Conservation (phyloP, 2,329 filamentous ascomycete genomes). For the Leptographium procerum region DNA sequence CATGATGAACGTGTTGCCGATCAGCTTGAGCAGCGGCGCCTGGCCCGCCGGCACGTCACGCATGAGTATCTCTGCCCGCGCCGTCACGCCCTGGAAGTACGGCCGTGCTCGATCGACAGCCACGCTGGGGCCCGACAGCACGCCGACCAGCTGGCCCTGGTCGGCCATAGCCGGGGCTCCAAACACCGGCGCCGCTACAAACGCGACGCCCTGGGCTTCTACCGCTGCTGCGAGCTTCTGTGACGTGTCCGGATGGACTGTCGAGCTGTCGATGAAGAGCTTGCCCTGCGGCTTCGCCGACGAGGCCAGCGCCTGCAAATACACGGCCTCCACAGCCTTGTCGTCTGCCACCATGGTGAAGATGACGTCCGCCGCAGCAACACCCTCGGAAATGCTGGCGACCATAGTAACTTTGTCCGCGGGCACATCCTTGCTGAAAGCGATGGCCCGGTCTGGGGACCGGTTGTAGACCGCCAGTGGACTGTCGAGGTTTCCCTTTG, state of each 20-base stretch:
- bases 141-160: constrained; percentile 57
- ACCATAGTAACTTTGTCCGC: constrained; percentile 52
- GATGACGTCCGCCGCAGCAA: constrained; percentile 61
- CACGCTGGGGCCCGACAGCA: constrained; percentile 53
- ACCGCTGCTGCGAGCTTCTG: constrained; percentile 50
- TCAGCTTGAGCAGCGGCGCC: constrained; percentile 63
- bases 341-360: constrained; percentile 78
- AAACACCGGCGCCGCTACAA: constrained; percentile 63
- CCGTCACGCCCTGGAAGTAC: constrained; percentile 63
- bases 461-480: constrained; percentile 76
- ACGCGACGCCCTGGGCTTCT: constrained; percentile 51
- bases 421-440: constrained; percentile 50
- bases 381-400: constrained; percentile 52
- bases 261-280: constrained; percentile 78
- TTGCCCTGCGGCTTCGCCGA: constrained; percentile 54
- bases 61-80: constrained; percentile 59
- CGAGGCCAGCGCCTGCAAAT: constrained; percentile 48
- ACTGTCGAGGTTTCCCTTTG: constrained; percentile 60
- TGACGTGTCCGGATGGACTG: constrained; percentile 73
- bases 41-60: constrained; percentile 55
- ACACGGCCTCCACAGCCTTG: constrained; percentile 65
- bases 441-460: constrained; percentile 51
- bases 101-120: constrained; percentile 55
- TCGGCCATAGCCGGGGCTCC: constrained; percentile 62
- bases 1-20: constrained; percentile 79